These are phyloP conservation scores for Fusarium napiforme DNA, from an alignment of 2,329 filamentous ascomycete species.

Conservation along the genomic window DNA sequence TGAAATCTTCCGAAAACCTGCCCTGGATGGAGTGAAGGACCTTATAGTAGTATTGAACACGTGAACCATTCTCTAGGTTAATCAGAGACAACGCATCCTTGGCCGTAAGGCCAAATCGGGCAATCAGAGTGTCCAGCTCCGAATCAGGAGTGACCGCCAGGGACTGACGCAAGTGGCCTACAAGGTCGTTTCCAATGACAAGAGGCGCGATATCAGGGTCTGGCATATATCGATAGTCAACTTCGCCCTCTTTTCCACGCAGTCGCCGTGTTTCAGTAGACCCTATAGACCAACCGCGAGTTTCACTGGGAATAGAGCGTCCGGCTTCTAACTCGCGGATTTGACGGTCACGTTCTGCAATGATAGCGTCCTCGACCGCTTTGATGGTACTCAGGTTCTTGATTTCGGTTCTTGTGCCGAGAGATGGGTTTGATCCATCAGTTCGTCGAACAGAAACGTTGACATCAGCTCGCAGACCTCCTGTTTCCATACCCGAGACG, in stretches of 20 bases:
- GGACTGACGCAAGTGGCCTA: conserved; percentile 69
- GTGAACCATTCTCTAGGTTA: conserved; percentile 78
- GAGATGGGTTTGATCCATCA: conserved; percentile 54
- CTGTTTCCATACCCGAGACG: conserved; percentile 91
- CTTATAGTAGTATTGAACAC: conserved; percentile 83
- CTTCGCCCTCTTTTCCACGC: conserved; percentile 93
- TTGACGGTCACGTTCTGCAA: conserved; percentile 89
- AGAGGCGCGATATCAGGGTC: conserved; percentile 90
- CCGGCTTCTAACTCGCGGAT: conserved; percentile 82
- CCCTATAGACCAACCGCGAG: conserved; percentile 90
- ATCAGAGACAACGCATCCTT: conserved; percentile 88
- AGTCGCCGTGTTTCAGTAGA: conserved; percentile 83
- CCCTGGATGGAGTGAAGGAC: conserved; percentile 64
- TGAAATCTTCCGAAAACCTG: conserved; percentile 40
- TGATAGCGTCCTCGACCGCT: conserved; percentile 92
- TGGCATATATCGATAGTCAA: conserved; percentile 98
- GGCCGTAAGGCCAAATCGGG: conserved; percentile 73
- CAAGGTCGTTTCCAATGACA: conserved; percentile 75
- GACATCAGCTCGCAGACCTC: conserved; percentile 90
- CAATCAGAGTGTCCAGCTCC: conserved; percentile 70
- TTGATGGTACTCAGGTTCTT: conserved; percentile 97
- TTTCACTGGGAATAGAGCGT: conserved; percentile 82
- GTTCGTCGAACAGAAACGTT: conserved; percentile 86
- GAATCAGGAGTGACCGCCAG: conserved; percentile 79
- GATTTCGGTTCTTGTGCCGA: conserved; percentile 94